Evolutionary conservation across 2,329 filamentous ascomycete genomes (phyloP).

Genomic region (Colletotrichum magnum): DNA sequence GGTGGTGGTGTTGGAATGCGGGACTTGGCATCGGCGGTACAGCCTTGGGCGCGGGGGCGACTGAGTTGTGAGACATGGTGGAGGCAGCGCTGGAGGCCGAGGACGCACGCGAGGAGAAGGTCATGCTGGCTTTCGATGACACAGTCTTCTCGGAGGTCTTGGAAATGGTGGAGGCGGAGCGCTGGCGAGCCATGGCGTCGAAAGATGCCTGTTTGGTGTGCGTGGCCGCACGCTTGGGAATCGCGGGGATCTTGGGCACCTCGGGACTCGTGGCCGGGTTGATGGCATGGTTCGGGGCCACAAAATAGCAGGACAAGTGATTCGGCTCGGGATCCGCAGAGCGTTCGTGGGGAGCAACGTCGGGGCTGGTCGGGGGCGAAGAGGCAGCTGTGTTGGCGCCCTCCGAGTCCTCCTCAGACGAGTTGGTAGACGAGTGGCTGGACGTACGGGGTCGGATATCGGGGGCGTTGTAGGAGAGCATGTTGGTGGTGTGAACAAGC

Average conservation of each 20-base stretch:
- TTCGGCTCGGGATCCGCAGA: constrained; percentile 72
- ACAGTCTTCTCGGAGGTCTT: constrained; percentile 66
- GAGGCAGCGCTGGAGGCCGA: constrained; percentile 69
- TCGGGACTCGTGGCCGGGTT: constrained; percentile 57
- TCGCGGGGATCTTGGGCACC: constrained; percentile 69
- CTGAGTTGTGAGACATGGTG: constrained; percentile 58
- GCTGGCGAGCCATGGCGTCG: constrained; percentile 78
- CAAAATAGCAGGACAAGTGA: constrained; percentile 78
- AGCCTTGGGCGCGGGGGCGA: constrained; percentile 46
- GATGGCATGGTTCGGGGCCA: constrained; percentile 64
- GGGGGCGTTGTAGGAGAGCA: constrained; percentile 94
- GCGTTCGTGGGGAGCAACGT: constrained; percentile 70
- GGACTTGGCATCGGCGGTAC: constrained; percentile 50
- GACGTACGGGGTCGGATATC: constrained; percentile 74
- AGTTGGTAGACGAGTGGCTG: constrained; percentile 67
- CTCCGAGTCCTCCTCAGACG: constrained; percentile 82
- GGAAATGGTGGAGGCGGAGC: constrained; percentile 73
- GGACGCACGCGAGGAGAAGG: constrained; percentile 67
- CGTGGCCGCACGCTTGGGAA: constrained; percentile 85
- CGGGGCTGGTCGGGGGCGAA: constrained; percentile 78
- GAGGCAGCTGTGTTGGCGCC: constrained; percentile 66
- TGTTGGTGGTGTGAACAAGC: constrained; percentile 94
- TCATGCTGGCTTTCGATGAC: constrained; percentile 70
- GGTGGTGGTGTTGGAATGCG: constrained; percentile 52
- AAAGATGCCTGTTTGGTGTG: constrained; percentile 89